Conservation (phyloP, 768 basidiomycete species). For the Goffeauzyma gilvescens region DNA sequence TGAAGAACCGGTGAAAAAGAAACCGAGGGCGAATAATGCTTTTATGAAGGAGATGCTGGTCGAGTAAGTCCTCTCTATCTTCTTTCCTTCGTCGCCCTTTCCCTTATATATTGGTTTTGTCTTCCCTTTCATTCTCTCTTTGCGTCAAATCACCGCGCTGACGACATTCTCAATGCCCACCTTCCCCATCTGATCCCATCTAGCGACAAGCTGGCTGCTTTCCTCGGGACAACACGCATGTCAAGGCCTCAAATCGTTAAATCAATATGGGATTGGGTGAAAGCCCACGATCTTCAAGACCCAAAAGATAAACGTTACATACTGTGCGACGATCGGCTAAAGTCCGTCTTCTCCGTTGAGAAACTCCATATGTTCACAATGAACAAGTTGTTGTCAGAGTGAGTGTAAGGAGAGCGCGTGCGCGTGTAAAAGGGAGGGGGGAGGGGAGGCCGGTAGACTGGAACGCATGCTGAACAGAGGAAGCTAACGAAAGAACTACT, state of each 20-base stretch:
- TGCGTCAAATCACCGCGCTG: neutral
- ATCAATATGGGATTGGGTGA: slow-evolving; percentile 75
- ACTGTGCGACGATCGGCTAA: slow-evolving; percentile 53
- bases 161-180: neutral
- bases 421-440: neutral
- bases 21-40: slow-evolving; percentile 34
- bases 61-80: no score
- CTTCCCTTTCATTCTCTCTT: slow-evolving; percentile 17
- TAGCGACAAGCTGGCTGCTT: slow-evolving; percentile 55
- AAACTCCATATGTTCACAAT: slow-evolving; percentile 57
- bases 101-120: slow-evolving; percentile 8
- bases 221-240: slow-evolving; percentile 49
- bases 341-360: slow-evolving; percentile 57
- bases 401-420: neutral
- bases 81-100: no score
- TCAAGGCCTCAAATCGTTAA: slow-evolving; percentile 84
- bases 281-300: slow-evolving; percentile 61
- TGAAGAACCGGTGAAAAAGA: slow-evolving; percentile 25
- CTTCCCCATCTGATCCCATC: neutral
- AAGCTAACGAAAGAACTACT: neutral
- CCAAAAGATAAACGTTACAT: slow-evolving; percentile 67
- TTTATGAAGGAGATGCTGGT: slow-evolving; percentile 40
- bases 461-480: neutral
- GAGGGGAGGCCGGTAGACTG: neutral
- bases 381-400: slow-evolving; percentile 1